Evolutionary conservation across 441 rosid genomes (phyloP), one percentile per base, ranked within the genome.

Genomic region (Pelargonium myrrhifolium): DNA sequence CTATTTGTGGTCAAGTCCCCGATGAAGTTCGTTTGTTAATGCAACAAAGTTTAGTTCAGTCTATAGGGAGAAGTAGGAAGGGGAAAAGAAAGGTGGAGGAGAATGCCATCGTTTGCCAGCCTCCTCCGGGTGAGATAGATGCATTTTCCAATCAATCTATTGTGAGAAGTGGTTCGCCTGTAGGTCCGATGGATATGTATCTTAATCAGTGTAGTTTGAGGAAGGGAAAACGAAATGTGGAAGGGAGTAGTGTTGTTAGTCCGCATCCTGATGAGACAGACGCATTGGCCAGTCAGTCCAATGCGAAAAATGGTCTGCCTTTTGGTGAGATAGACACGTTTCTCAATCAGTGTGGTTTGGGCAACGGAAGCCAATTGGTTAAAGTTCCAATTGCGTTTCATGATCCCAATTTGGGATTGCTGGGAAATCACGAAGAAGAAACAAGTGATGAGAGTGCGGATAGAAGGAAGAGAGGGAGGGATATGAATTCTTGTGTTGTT

Each of bases 1-100:
- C 90, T 4, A 78, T 85, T 68, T 94, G 99, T 72, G 74, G 71
- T n/a, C 86, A 70, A 59, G 97, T 89, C 65, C 92, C 98, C 1
- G 62, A 80, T 0, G 89, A 89, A 55, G 90, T 94, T 62, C 84
- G 90, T 17, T 45, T 66, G 9, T 68, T 69, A 69, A 83, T 95
- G 90, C 86, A 78, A 67, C 82, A 87, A 62, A 81, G 84, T 73
- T 85, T 92, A 56, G 85, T 83, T 72, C 95, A 85, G 53, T 76
- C 85, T 63, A 80, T 80, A 8, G 77, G 70, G 49, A 83, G 83
- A 74, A 82, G 80, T 77, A 85, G 82, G 80, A 92, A 80, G 79
- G 84, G 86, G 2, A 78, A 80, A 28, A 81, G 73, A 63, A 66
- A 75, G 43, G 65, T 69, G 2, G 81, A 86, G 28, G 74, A 81